Base-by-base conservation (phyloP, 108 stramenopile genomes). In the Cyclotella sp. region DNA sequence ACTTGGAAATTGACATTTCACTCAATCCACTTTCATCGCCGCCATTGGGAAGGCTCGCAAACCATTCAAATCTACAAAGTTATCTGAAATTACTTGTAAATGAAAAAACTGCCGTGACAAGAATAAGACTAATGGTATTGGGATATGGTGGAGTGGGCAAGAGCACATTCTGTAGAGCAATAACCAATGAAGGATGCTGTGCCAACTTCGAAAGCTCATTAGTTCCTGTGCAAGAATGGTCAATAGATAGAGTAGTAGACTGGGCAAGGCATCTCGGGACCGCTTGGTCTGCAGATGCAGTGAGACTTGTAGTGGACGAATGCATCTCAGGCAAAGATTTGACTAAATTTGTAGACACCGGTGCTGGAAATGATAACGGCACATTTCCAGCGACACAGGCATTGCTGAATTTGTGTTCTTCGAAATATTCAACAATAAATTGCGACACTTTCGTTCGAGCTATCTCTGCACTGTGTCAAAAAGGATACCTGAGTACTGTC, bases 61-160 rank as follows among this genome's bases (percentile, higher is more conserved):
- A 49, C 27, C 41, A 58, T 47, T 42, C 57, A 15, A 59, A 70
- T 26, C 27, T 70, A 29, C 41, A 45, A 43, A 59, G 40, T 27
- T 70, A 70, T 55, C 43, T 70, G 19, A 70, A 16, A 26, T 41
- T 70, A 0, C 43, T 70, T n/a, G 54, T 55, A 0, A 70, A 55
- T 59, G 70, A 70, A 45, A 70, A 70, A 22, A 59, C 70, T 8
- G 70, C 44, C 0, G 70, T 70, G 27, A 58, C 70, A 55, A 43
- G 70, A 42, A 70, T 70, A 14, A 57, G 70, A 27, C 29, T 70
- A 1, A 70, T 70, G 70, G 70, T 65, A 21, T 58, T 55, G 22
- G 70, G 70, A n/a, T 45, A 59, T 45, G 70, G 70, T 12, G 70
- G 70, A 5, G 70, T 70, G 6, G 70, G 70, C 12, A 70, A 70